Base-by-base conservation (phyloP, 2,329 filamentous ascomycete species). In the Didymella pinodella region DNA sequence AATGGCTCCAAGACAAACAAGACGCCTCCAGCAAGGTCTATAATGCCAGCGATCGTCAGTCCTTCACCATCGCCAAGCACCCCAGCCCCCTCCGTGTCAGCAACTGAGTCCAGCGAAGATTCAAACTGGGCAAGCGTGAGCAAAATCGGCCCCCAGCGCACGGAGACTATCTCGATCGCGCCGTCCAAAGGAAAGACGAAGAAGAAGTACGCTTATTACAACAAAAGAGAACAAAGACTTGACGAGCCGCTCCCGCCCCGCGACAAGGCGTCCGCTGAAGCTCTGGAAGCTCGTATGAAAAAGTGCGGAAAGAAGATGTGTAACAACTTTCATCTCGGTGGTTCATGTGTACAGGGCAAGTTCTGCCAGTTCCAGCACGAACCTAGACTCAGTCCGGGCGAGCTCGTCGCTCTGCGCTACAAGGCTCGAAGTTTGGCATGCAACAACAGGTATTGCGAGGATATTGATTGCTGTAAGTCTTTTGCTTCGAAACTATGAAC, bases 351-450 rank as follows among this genome's bases (percentile, higher is more conserved):
- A 6, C 71, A 76, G n/a, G 77, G 75, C 8, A 68, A 73, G 11
- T 77, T 77, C 52, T 82, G 80, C 63, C 69, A 73, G 34, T 82
- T 80, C 59, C 66, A 74, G 49, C 80, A 82, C 59, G 77, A 77
- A 36, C 75, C 77, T 34, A 75, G 72, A 22, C 66, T 82, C 20
- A 69, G 65, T 0, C 61, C 68, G 2, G 75, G 68, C 4, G 80
- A 81, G 57, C 59, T 73, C 43, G 71, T 76, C 18, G 78, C 79
- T 5, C 64, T 82, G 32, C 75, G 73, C 44, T 77, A 80, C 54
- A 80, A 80, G 57, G 76, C 80, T 2, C 69, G 80, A n/a, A 75
- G 69, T 10, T 65, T 77, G 10, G 66, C 68, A 6, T 82, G 80
- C 59, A 72, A 75, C 28, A 66, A 75, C 16, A 64, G 69, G n/a